phyloP scores from a whole-genome alignment of 305 asterid genomes.

The Solanum hybrid region DNA sequence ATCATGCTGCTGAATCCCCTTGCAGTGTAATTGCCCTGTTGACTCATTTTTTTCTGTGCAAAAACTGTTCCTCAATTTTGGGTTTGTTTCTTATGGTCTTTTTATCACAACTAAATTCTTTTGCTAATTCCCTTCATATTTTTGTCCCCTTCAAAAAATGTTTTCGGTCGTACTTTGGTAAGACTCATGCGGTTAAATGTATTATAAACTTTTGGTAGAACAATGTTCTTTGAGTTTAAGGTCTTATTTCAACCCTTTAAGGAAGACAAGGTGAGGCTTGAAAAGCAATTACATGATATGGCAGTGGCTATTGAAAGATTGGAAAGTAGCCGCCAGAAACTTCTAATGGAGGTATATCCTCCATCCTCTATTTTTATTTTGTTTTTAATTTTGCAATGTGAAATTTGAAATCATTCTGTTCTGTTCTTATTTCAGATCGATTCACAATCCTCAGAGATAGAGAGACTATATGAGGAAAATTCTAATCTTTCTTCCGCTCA shows the following conservation, averaged over 20 bases:
- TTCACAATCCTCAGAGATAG: constrained; percentile 96
- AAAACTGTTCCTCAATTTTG: not conserved
- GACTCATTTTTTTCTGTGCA: not conserved
- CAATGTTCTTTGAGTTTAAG: not conserved
- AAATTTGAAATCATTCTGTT: constrained; percentile 13
- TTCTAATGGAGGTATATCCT: constrained; percentile 62
- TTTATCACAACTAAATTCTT: not conserved
- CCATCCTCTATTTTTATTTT: not conserved
- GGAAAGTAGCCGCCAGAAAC: constrained; percentile 88
- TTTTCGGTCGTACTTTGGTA: not conserved
- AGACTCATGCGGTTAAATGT: not conserved
- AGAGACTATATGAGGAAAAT: constrained; percentile 84
- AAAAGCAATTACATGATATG: constrained; percentile 92
- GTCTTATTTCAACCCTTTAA: constrained; percentile 18
- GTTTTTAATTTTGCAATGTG: constrained; percentile 11
- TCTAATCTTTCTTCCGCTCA: constrained; percentile 65
- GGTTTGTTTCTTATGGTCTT: not conserved
- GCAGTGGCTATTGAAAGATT: constrained; percentile 85
- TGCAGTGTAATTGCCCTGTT: not conserved
- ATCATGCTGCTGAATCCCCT: not conserved
- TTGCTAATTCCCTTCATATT: not conserved
- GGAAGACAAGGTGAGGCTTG: constrained; percentile 87
- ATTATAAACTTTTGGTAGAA: not conserved
- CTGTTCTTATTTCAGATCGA: constrained; percentile 53
- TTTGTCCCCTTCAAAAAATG: not conserved